phyloP scores from a whole-genome alignment of 495 filamentous ascomycete species.

The Margaritispora aquatica region DNA sequence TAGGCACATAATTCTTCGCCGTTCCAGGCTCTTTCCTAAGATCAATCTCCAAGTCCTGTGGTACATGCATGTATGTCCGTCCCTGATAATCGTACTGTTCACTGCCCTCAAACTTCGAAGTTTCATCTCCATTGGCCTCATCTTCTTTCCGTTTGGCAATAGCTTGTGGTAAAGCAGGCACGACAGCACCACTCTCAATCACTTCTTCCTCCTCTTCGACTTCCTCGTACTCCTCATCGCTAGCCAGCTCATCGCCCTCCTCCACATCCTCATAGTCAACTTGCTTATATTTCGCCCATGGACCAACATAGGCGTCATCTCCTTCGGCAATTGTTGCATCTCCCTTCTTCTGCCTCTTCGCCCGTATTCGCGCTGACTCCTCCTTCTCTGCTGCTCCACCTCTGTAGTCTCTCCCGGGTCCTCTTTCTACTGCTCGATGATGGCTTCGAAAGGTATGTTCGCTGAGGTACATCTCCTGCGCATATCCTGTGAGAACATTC shows the following conservation, averaged over 20 bases:
- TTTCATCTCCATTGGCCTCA: conserved; percentile 63
- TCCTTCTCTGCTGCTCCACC: conserved; percentile 51
- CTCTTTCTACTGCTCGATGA: conserved; percentile 66
- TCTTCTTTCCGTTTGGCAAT: conserved; percentile 49
- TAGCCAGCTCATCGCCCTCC: conserved; percentile 50
- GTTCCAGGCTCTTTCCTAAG: conserved; percentile 73
- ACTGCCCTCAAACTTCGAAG: conserved; percentile 81
- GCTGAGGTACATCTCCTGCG: conserved; percentile 81
- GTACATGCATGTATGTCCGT: conserved; percentile 90
- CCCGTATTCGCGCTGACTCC: conserved; percentile 53
- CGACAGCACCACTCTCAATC: conserved; percentile 43
- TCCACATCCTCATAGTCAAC: conserved; percentile 54
- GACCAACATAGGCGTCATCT: conserved; percentile 79
- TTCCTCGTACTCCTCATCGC: conserved; percentile 77
- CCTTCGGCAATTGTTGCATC: conserved; percentile 79
- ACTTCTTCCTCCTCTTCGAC: conserved; percentile 48
- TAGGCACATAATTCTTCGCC: conserved; percentile 83
- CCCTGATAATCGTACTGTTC: conserved; percentile 85
- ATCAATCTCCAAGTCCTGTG: conserved; percentile 90
- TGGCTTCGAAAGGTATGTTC: conserved; percentile 82
- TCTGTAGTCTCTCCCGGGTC: conserved; percentile 34
- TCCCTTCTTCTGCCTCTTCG: conserved; percentile 76
- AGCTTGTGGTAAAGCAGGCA: conserved; percentile 48
- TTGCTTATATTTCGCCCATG: conserved; percentile 80
- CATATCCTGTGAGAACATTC: conserved; percentile 84